Evolutionary conservation across 2,329 filamentous ascomycete genomes (phyloP), one percentile per base, ranked within the genome.

Genomic region (Aciculosporium take): DNA sequence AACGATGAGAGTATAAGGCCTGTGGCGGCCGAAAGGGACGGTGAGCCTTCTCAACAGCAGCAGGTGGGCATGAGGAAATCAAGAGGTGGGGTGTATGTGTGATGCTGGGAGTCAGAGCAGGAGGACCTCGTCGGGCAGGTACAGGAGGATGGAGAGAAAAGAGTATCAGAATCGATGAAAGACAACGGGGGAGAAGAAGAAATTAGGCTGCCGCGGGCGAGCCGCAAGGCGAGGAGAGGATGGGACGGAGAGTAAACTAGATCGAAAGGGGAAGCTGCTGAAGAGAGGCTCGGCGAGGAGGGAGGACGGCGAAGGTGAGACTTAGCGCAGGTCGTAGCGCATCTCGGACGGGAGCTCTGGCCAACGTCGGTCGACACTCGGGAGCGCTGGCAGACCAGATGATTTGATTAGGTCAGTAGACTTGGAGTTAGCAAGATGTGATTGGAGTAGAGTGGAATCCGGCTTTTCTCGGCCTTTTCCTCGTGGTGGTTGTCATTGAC

Each of bases 11-110:
- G 31, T 27, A 24, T 15, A 35, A 39, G 39, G 36, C 39, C 29
- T 31, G 39, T 6, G 15, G 39, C 9, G 15, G 30, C 36, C 39
- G 39, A 33, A 13, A 21, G 21, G 25, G 23, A 39, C 30, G 36
- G 27, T 23, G 35, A 43, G 44, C 44, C 40, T 39, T 43, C 44
- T 45, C 44, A 40, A 43, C 44, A 45, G 44, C 41, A 45, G 44
- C 44, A 45, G 34, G 25, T 38, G 40, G 44, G 44, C 41, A 42
- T 43, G 21, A 17, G 31, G n/a, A n/a, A 36, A 37, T 40, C 41
- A 39, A 34, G 41, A 45, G 44, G 34, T 42, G 21, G 7, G 3
- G 31, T 23, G 20, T 28, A 13, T 27, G 23, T 24, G 9, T 33
- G 18, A 24, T 17, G 25, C 20, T n/a, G 18, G 21, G 35, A 5